A percentile compares a stretch with the other conserved stretches of the same genome.
phyloP scores from a whole-genome alignment of 2,329 filamentous ascomycete species.

The Fusarium subglutinans region DNA sequence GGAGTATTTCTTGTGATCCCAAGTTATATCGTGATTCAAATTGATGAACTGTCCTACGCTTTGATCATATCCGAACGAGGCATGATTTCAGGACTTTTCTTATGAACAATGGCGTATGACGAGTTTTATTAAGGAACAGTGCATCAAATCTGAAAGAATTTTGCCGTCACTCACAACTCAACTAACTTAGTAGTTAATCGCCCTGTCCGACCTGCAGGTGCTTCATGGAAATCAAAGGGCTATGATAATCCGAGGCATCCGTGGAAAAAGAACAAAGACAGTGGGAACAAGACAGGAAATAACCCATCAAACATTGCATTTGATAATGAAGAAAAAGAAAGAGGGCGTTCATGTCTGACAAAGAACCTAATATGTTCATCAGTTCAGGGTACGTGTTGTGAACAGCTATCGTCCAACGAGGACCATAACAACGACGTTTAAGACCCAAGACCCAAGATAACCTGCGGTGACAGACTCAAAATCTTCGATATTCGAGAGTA shows the following conservation, averaged over 20 bases:
- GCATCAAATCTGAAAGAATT: neutral
- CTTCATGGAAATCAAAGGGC: neutral
- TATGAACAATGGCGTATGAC: accelerated
- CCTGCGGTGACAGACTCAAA: neutral
- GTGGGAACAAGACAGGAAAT: no score
- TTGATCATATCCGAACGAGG: accelerated
- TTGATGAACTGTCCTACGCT: accelerated
- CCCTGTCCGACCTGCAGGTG: no score
- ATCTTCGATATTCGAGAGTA: neutral
- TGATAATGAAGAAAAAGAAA: neutral
- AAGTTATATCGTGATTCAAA: no score
- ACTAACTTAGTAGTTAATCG: no score
- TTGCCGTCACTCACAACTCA: accelerated
- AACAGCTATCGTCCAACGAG: neutral
- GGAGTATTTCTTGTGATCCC: neutral
- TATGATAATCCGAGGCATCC: neutral
- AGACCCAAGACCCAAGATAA: neutral
- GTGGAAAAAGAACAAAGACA: neutral
- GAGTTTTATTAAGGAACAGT: neutral
- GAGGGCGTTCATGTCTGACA: neutral
- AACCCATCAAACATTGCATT: no score
- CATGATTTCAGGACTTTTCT: accelerated
- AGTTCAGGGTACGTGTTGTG: neutral
- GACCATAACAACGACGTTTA: neutral
- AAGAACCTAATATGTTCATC: neutral